Evolutionary conservation across 768 basidiomycete species (phyloP).

Genomic region (Phaffia tasmanica): DNA sequence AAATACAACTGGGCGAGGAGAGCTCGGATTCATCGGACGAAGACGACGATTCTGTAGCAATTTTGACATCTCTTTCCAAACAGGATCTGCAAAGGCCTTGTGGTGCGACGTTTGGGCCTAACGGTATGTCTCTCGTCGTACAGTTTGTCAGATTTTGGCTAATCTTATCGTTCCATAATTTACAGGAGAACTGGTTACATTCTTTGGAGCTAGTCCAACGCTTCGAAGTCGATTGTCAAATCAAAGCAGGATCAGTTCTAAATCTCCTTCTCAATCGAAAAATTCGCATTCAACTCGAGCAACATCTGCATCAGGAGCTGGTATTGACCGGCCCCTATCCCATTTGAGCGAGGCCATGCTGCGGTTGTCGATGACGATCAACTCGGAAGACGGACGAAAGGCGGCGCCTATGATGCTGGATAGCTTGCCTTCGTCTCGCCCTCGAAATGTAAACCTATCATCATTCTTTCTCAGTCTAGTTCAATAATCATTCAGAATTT

Average conservation of each 20-base stretch:
- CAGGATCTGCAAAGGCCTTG: conserved; percentile 78
- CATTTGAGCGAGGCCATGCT: conserved; percentile 7
- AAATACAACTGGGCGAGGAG: conserved; percentile 41
- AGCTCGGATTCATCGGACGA: conserved; percentile 50
- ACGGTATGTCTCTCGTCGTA: conserved; percentile 46
- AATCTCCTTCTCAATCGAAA: conserved; percentile 24
- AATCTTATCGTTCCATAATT: background rate
- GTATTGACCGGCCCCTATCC: conserved; percentile 25
- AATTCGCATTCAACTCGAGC: conserved; percentile 20
- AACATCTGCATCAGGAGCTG: conserved; percentile 19
- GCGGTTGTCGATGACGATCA: conserved; percentile 3
- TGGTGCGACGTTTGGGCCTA: conserved; percentile 78
- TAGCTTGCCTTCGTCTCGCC: background rate
- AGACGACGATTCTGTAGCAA: conserved; percentile 35
- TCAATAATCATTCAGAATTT: background rate
- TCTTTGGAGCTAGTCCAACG: conserved; percentile 54
- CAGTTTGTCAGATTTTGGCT: conserved; percentile 8
- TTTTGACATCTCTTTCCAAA: conserved; percentile 50
- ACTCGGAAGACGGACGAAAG: conserved; percentile 3
- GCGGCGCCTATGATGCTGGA: conserved; percentile 9
- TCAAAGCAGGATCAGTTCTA: conserved; percentile 19
- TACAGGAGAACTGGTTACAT: conserved; percentile 72
- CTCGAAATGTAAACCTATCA: conserved; percentile 3
- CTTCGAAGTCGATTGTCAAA: conserved; percentile 46
- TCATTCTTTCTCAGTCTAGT: background rate